Evolutionary conservation across 2,329 filamentous ascomycete species (phyloP).

Genomic region (Emmonsiellopsis sp.): DNA sequence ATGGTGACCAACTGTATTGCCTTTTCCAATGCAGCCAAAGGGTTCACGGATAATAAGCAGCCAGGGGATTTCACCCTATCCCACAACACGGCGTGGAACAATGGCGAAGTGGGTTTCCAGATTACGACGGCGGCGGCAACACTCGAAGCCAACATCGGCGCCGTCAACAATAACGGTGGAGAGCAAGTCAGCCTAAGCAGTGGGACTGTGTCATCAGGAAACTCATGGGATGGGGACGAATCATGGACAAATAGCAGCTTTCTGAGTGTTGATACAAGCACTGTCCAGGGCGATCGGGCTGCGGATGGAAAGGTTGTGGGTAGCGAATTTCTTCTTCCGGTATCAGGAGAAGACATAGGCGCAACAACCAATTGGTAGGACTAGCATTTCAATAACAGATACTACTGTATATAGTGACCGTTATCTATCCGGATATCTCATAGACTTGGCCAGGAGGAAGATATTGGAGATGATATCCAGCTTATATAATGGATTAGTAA

Average conservation of each 20-base stretch:
- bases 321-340: constrained; percentile 36
- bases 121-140: constrained; percentile 26
- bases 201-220: constrained; percentile 24
- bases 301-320: constrained; percentile 31
- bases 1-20: constrained; percentile 38
- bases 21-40: constrained; percentile 37
- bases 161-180: constrained; percentile 19
- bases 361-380: constrained; percentile 24
- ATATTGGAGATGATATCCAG: too few species aligned
- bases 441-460: too few species aligned
- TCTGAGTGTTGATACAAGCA: constrained; percentile 26
- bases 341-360: constrained; percentile 29
- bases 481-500: too few species aligned
- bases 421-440: too few species aligned
- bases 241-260: constrained; percentile 34
- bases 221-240: constrained; percentile 35
- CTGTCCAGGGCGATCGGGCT: constrained; percentile 31
- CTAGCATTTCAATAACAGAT: too few species aligned
- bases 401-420: too few species aligned
- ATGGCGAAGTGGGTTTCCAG: constrained; percentile 35
- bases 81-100: constrained; percentile 41
- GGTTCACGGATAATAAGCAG: constrained; percentile 41
- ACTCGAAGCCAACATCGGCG: constrained; percentile 34
- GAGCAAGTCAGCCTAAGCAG: constrained; percentile 15
- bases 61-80: constrained; percentile 32